Base-by-base conservation (phyloP, 225 moss, liverwort and hornwort species). In the Thuidium tamariscinum region DNA sequence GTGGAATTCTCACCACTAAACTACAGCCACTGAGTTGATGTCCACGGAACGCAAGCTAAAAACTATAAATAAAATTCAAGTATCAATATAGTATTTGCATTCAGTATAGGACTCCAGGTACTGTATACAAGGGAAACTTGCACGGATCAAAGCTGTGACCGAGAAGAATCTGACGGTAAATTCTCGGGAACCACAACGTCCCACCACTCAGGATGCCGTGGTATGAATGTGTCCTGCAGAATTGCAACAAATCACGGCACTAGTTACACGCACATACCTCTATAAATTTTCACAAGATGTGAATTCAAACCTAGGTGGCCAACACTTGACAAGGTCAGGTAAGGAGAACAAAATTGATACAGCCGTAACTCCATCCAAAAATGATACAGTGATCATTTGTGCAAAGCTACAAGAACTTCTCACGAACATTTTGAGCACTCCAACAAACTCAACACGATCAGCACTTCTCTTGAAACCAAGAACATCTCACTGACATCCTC, bases 1-100 rank as follows among this genome's bases (percentile, higher is more conserved):
- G 94, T 96, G 95, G 95, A 96, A 92, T 98, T 98, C 94, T 96
- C 65, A 97, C 95, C 94, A 96, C 95, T 95, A 95, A 96, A 96
- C 96, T 95, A 98, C 95, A 96, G 96, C 98, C 98, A 95, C 96
- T 87, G 48, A 9, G 12, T 0, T 30, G 57, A 10, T 82, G 55
- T 9, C 14, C 2, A 1, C 1, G 0, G 0, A 0, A 0, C 0
- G 5, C 2, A 32, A 30, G 13, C 5, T 42, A 0, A 8, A 32
- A 0, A 0, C 6, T 61, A 79, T 61, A 79, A 15, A 44, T 44
- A 32, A 32, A 4, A 1, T 4, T 0, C 2, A 1, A 1, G 0
- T 1, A 13, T 5, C 75, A 54, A 8, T 34, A 9, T 5, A 54
- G 54, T n/a, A 32, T n/a, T n/a, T 52, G 41, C 39, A 29, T 61